Base-by-base conservation (phyloP, 495 filamentous ascomycete species). In the Penicillium parvum region DNA sequence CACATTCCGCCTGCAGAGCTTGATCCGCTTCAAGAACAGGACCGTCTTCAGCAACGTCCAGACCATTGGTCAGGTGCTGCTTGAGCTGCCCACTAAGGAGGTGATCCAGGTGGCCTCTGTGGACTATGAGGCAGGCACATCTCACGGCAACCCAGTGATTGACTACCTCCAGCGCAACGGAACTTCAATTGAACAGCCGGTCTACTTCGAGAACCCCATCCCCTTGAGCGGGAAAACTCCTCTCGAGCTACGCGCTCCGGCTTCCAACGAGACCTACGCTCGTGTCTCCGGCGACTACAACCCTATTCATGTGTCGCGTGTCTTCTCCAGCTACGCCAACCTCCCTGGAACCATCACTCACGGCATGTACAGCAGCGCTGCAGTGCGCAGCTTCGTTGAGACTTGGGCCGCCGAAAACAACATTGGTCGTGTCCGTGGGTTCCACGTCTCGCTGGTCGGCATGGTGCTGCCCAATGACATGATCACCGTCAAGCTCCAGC, bases 331-430 rank as follows among this genome's bases (percentile, higher is more conserved):
- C 64, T 99, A 97, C 58, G 92, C 91, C 60, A 90, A 86, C 63
- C 80, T 99, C 14, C 88, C 87, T 0, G 91, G 91, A 23, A 98
- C 91, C 20, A 98, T 98, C 63, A 96, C 91, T 2, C 91, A 99
- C 62, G 92, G 92, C 45, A 99, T 99, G 92, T 99, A 97, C 75
- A 88, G 90, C 4, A 96, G 91, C 68, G 92, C 92, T 39, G 89
- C 94, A 15, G 92, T 97, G n/a, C 84, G 92, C 37, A 90, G 88
- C 63, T 71, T 96, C n/a, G 91, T 99, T 5, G 92, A 97, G 74
- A 96, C 91, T 8, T 97, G 92, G 94, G 94, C 92, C 19, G 94
- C 92, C 12, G 92, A 97, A 71, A 99, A 97, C 71, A 91, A 96
- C 61, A 81, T 96, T 50, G 91, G 94, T 37, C 92, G 94, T 49